phyloP scores from a whole-genome alignment of 1,284 basidiomycete genomes.

The Sporisorium reilianum region DNA sequence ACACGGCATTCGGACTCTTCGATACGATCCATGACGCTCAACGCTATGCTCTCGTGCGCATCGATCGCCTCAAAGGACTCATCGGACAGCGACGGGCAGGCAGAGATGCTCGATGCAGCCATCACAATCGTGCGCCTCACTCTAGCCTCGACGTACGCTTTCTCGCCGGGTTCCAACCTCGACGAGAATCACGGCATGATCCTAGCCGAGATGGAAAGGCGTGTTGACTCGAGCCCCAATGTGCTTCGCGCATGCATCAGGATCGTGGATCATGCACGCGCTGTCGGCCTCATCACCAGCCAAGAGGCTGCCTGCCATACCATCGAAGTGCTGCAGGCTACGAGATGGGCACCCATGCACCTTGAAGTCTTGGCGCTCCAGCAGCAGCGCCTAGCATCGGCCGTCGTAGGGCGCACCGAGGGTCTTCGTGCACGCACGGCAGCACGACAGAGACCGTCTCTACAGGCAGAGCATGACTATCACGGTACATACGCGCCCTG shows the following conservation, averaged over 20 bases:
- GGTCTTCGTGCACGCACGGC: constrained; percentile 29
- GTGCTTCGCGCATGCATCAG: constrained; percentile 39
- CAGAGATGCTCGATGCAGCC: constrained; percentile 38
- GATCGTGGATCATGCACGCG: constrained; percentile 19
- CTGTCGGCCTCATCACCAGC: constrained; percentile 9
- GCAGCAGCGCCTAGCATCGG: constrained; percentile 5
- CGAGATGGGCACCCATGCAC: constrained; percentile 37
- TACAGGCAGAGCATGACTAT: constrained; percentile 22
- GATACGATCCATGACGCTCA: constrained; percentile 30
- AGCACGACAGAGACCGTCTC: constrained; percentile 16
- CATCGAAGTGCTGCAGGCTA: constrained; percentile 31
- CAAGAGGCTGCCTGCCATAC: constrained; percentile 28
- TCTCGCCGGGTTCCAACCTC: constrained; percentile 16
- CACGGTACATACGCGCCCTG: constrained; percentile 34
- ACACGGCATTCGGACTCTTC: constrained; percentile 28
- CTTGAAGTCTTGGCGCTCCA: constrained; percentile 16
- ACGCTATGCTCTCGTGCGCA: constrained; percentile 35
- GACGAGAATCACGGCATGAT: constrained; percentile 35
- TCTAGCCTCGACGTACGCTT: constrained; percentile 38
- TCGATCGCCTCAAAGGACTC: neutral
- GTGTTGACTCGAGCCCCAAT: constrained; percentile 32
- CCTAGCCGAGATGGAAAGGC: constrained; percentile 37
- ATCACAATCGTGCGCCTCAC: constrained; percentile 36
- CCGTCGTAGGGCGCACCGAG: constrained; percentile 19
- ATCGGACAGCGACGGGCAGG: constrained; percentile 12